Percentiles rank a stretch among this genome's conserved stretches.
Conservation (phyloP, 202 grass and related monocot genomes). For the Brachypodium distachyon region DNA sequence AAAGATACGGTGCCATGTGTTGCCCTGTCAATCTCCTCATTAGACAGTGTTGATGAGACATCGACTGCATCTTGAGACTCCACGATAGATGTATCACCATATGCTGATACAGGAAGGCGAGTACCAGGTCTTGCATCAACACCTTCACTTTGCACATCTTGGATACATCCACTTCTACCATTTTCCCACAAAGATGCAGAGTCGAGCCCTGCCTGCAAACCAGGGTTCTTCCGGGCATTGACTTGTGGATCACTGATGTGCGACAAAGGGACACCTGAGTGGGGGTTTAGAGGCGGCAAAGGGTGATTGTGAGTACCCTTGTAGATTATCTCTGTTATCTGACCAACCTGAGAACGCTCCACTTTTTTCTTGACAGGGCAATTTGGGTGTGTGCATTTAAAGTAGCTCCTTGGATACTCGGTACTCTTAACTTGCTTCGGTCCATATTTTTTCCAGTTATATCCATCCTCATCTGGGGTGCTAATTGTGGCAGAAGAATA, state of each 20-base stretch:
- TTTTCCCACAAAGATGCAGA: conserved; percentile 35
- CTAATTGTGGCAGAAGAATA: conserved; percentile 17
- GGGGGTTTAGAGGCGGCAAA: conserved; percentile 35
- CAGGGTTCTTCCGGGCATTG: conserved; percentile 27
- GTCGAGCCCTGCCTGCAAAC: conserved; percentile 14
- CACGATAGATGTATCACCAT: conserved; percentile 26
- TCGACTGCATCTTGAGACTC: conserved; percentile 57
- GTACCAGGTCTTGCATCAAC: conserved; percentile 20
- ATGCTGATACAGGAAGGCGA: conserved; percentile 22
- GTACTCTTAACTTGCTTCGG: conserved; percentile 64
- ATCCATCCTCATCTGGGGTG: conserved; percentile 55
- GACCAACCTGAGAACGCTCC: conserved; percentile 49
- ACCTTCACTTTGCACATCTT: conserved; percentile 36
- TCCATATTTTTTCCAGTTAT: conserved; percentile 72
- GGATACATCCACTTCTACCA: conserved; percentile 26
- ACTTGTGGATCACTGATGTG: conserved; percentile 20
- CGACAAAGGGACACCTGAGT: conserved; percentile 11
- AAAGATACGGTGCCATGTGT: conserved; percentile 47
- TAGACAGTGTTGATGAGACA: conserved; percentile 67
- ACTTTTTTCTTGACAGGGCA: conserved; percentile 75
- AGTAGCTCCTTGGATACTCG: conserved; percentile 66
- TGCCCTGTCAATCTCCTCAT: conserved; percentile 67
- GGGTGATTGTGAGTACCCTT: conserved; percentile 61
- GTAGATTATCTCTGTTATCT: conserved; percentile 65
- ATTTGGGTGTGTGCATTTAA: conserved; percentile 58